Percentiles rank a stretch among this genome's conserved stretches.
phyloP scores from a whole-genome alignment of 2,329 filamentous ascomycete species.

The Magnaporthiopsis incrustans region DNA sequence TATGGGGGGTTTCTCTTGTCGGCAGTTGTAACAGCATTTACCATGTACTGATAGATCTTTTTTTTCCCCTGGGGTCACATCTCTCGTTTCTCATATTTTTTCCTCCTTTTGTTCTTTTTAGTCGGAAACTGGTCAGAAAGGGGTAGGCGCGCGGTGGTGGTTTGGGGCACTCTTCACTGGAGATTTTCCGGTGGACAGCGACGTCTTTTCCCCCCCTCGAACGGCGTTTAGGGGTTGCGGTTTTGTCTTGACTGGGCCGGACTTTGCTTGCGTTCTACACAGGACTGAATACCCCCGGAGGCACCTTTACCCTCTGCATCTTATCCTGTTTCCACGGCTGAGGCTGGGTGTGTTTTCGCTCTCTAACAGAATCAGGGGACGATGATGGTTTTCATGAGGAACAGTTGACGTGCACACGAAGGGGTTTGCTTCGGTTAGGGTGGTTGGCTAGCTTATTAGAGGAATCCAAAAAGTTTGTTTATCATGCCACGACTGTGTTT shows the following conservation, averaged over 20 bases:
- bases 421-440: not conserved
- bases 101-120: not conserved
- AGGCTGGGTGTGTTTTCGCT: not conserved
- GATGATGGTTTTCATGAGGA: not conserved
- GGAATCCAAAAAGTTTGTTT: conserved; percentile 1
- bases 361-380: not conserved
- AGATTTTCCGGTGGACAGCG: not conserved
- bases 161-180: not conserved
- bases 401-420: not conserved
- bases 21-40: conserved; percentile 14
- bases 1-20: not conserved
- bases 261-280: conserved; percentile 6
- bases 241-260: conserved; percentile 5
- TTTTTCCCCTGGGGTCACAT: conserved; percentile 1
- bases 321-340: conserved; percentile 1
- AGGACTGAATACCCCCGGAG: conserved; percentile 7
- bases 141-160: not conserved
- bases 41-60: conserved; percentile 24
- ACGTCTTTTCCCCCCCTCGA: conserved; percentile 1
- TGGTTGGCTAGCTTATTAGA: not conserved
- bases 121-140: conserved; percentile 8
- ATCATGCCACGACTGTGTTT: not conserved
- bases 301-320: not conserved
- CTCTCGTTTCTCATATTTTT: conserved; percentile 10
- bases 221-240: conserved; percentile 8